phyloP scores from a whole-genome alignment of 129 eudicot species.

The Ambrosia trifida region DNA sequence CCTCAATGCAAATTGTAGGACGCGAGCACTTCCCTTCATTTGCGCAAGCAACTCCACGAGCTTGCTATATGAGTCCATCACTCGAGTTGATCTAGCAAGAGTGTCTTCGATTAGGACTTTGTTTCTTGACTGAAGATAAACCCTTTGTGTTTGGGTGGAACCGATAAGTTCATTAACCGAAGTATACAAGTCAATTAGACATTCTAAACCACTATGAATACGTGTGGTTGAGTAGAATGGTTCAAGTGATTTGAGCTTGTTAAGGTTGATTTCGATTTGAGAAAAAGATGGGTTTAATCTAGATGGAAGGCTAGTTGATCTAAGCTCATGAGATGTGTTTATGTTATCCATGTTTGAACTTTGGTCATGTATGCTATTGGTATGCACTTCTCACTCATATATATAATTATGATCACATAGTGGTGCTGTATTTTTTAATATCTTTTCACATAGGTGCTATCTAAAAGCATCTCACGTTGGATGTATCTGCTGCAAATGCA shows the following conservation, averaged over 20 bases:
- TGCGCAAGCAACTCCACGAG: slow-evolving; percentile 30
- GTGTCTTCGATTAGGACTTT: slow-evolving; percentile 20
- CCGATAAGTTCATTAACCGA: slow-evolving; percentile 21
- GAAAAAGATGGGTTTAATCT: slow-evolving; percentile 17
- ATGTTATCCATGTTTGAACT: too few relatives aligned
- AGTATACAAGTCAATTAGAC: slow-evolving; percentile 26
- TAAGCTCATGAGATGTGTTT: slow-evolving; percentile 14
- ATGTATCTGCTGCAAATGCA: too few relatives aligned
- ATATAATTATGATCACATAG: too few relatives aligned
- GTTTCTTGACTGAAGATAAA: slow-evolving; percentile 19
- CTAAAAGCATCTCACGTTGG: too few relatives aligned
- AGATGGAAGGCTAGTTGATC: slow-evolving; percentile 33
- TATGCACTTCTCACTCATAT: too few relatives aligned
- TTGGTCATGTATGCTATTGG: too few relatives aligned
- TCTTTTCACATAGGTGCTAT: too few relatives aligned
- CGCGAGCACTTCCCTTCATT: slow-evolving; percentile 43
- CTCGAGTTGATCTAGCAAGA: slow-evolving; percentile 10
- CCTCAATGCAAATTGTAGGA: slow-evolving; percentile 55
- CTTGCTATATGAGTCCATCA: slow-evolving; percentile 26
- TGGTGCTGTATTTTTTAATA: too few relatives aligned
- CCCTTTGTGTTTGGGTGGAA: slow-evolving; percentile 22
- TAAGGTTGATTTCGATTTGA: slow-evolving; percentile 18
- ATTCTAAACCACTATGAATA: slow-evolving; percentile 7
- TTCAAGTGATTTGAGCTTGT: slow-evolving; percentile 7
- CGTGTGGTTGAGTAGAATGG: slow-evolving; percentile 9